A percentile compares a stretch with the other conserved stretches of the same genome.
These are phyloP conservation scores for Copromyces sp. DNA, from an alignment of 495 filamentous ascomycete species.

Conservation along the genomic window DNA sequence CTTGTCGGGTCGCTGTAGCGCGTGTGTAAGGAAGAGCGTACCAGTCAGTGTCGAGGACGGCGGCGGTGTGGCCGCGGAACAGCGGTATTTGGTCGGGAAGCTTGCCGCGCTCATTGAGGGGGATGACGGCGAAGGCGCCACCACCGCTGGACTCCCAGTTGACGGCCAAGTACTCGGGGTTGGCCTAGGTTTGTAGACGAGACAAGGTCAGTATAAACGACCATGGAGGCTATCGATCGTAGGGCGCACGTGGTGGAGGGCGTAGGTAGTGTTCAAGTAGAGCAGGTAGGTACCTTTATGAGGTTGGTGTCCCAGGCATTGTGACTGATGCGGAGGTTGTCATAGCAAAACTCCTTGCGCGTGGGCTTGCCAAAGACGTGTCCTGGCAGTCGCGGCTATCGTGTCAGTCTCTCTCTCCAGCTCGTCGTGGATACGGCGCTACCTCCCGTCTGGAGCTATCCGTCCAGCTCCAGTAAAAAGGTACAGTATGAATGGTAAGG, in stretches of 20 bases:
- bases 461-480: conserved; percentile 5
- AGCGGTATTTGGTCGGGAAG: conserved; percentile 87
- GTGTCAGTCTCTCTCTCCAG: conserved; percentile 14
- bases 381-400: conserved; percentile 44
- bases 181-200: conserved; percentile 47
- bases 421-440: conserved; percentile 5
- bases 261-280: background rate
- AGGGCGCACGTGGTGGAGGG: background rate
- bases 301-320: conserved; percentile 99
- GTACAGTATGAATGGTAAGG: conserved; percentile 7
- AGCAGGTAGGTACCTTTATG: conserved; percentile 55
- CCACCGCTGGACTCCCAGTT: conserved; percentile 98
- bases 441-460: conserved; percentile 3
- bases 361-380: conserved; percentile 95
- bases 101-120: conserved; percentile 76
- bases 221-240: background rate
- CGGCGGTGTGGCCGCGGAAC: conserved; percentile 90
- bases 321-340: conserved; percentile 85
- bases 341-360: conserved; percentile 88
- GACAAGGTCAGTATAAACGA: conserved; percentile 17
- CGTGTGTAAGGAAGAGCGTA: conserved; percentile 22
- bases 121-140: conserved; percentile 94
- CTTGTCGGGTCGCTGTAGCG: background rate
- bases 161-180: conserved; percentile 90
- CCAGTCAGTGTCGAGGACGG: conserved; percentile 97